These are phyloP conservation scores for Chlamydomonas sp. DNA, from an alignment of 139 green algal genomes.

Conservation along the genomic window DNA sequence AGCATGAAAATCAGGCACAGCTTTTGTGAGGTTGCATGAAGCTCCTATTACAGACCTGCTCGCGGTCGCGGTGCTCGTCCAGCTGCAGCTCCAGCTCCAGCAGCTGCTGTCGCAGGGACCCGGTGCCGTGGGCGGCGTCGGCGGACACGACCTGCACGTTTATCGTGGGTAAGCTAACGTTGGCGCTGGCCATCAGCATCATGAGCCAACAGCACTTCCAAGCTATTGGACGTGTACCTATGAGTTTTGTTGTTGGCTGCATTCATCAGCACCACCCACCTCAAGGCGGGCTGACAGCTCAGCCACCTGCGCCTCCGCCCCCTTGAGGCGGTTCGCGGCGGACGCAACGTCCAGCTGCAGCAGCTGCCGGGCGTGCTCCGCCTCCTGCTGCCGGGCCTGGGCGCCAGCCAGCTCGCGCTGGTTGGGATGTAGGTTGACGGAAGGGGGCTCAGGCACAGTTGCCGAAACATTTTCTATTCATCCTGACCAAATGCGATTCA, in stretches of 20 bases:
- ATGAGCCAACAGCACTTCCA: too few relatives aligned
- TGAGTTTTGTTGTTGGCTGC: too few relatives aligned
- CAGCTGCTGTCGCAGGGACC: not conserved
- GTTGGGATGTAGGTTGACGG: not conserved
- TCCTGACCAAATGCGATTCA: too few relatives aligned
- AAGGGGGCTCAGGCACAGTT: not conserved
- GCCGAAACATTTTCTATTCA: too few relatives aligned
- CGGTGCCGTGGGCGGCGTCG: not conserved
- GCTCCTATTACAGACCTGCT: slow-evolving; percentile 2
- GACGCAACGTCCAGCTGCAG: not conserved
- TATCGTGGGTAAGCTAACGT: too few relatives aligned
- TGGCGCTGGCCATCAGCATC: too few relatives aligned
- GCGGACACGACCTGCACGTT: not conserved
- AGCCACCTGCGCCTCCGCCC: not conserved
- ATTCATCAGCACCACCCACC: not conserved
- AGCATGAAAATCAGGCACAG: too few relatives aligned
- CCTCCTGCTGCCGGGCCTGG: not conserved
- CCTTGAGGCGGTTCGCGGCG: not conserved
- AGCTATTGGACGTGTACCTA: too few relatives aligned
- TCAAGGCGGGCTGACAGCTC: not conserved
- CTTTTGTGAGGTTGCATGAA: too few relatives aligned
- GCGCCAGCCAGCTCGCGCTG: not conserved
- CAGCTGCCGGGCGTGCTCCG: slow-evolving; percentile 2
- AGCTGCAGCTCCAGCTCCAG: slow-evolving; percentile 24
- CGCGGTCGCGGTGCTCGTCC: slow-evolving; percentile 3